phyloP scores from a whole-genome alignment of 192 early-diverging fungal genomes.

The Podila horticola region DNA sequence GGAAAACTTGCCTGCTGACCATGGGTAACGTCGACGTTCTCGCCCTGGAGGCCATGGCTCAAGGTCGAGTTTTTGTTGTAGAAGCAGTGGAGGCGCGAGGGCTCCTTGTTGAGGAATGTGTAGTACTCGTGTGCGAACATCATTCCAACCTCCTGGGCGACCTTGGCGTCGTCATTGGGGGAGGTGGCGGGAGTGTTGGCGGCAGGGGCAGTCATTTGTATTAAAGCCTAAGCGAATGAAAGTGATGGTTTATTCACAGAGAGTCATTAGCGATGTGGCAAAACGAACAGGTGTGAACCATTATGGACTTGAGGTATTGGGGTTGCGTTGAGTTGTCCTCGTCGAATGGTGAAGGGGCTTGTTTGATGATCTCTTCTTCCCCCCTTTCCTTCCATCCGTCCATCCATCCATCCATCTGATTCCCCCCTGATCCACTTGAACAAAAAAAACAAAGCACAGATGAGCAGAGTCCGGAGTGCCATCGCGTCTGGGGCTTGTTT shows the following conservation, averaged over 20 bases:
- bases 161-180: neutral
- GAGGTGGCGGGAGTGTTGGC: slow-evolving; percentile 8
- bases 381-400: neutral
- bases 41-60: slow-evolving; percentile 84
- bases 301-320: too few species aligned
- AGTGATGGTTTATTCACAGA: neutral
- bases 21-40: slow-evolving; percentile 62
- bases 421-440: neutral
- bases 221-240: neutral
- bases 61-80: slow-evolving; percentile 85
- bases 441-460: too few species aligned
- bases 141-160: slow-evolving; percentile 80
- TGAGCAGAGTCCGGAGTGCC: too few species aligned
- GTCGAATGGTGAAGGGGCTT: neutral
- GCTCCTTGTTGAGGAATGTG: slow-evolving; percentile 87
- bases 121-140: slow-evolving; percentile 95
- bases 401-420: neutral
- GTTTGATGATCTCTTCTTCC: neutral
- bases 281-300: too few species aligned
- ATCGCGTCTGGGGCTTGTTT: too few species aligned
- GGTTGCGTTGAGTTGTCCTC: too few species aligned
- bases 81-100: slow-evolving; percentile 79
- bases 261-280: too few species aligned
- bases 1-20: slow-evolving; percentile 70
- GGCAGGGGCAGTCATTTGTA: slow-evolving; percentile 43